phyloP scores from a whole-genome alignment of 2,329 filamentous ascomycete genomes.

The Curvularia sp. region DNA sequence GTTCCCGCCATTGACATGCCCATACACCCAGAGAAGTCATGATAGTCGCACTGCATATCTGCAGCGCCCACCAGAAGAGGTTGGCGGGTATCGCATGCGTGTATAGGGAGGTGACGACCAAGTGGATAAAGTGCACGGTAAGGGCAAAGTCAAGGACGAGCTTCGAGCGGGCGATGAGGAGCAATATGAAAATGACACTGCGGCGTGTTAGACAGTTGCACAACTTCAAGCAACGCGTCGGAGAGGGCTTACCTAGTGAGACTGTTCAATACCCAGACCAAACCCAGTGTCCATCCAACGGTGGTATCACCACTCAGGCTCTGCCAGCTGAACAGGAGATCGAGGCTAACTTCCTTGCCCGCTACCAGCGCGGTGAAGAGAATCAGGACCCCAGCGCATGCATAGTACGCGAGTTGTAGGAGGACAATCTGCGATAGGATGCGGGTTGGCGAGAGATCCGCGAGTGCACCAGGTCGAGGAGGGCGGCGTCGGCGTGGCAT shows the following conservation, averaged over 20 bases:
- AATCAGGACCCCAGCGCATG: slow-evolving; percentile 66
- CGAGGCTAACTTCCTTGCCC: slow-evolving; percentile 65
- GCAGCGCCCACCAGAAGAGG: slow-evolving; percentile 84
- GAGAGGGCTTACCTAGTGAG: slow-evolving; percentile 63
- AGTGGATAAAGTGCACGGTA: slow-evolving; percentile 84
- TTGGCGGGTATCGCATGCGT: slow-evolving; percentile 77
- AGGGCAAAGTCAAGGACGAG: slow-evolving; percentile 94
- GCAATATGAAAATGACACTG: slow-evolving; percentile 82
- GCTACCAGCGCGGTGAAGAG: slow-evolving; percentile 72
- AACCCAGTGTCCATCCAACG: slow-evolving; percentile 71
- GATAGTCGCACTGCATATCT: slow-evolving; percentile 65
- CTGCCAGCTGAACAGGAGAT: slow-evolving; percentile 69
- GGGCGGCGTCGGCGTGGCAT: slow-evolving; percentile 67
- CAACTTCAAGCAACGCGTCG: not conserved
- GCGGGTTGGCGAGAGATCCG: slow-evolving; percentile 70
- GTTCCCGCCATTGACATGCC: slow-evolving; percentile 88
- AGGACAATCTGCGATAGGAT: slow-evolving; percentile 72
- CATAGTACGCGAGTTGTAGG: slow-evolving; percentile 71
- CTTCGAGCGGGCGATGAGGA: slow-evolving; percentile 87
- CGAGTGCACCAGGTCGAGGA: slow-evolving; percentile 69
- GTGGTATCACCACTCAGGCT: slow-evolving; percentile 71
- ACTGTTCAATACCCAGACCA: slow-evolving; percentile 72
- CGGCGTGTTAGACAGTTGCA: slow-evolving; percentile 22
- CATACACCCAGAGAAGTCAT: slow-evolving; percentile 82
- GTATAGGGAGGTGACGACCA: slow-evolving; percentile 79